A percentile compares a stretch with the other conserved stretches of the same genome.
phyloP scores from a whole-genome alignment of 495 filamentous ascomycete genomes.

The Talaromyces ruber region DNA sequence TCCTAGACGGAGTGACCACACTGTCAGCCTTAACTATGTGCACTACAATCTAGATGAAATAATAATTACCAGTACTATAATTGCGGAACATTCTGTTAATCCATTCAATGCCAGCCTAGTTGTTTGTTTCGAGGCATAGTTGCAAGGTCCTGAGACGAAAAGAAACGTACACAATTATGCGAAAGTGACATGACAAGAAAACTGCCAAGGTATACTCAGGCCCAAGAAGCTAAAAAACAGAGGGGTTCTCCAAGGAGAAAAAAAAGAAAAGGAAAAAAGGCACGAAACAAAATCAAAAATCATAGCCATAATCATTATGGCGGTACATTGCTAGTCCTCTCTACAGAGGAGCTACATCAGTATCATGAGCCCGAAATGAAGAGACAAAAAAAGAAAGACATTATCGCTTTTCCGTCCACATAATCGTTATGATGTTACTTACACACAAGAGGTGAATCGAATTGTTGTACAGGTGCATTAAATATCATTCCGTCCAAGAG shows the following conservation, averaged over 20 bases:
- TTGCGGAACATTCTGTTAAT: background rate
- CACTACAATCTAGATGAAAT: background rate
- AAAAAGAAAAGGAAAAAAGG: background rate
- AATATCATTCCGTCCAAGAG: background rate
- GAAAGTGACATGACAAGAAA: background rate
- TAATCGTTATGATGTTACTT: background rate
- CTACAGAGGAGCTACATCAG: background rate
- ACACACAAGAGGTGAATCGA: conserved; percentile 4
- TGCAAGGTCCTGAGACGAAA: background rate
- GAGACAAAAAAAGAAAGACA: background rate
- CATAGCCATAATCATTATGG: background rate
- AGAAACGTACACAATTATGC: background rate
- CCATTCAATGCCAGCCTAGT: conserved; percentile 1
- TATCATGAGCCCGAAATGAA: background rate
- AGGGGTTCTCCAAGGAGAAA: background rate
- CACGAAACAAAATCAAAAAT: background rate
- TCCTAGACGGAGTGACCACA: background rate
- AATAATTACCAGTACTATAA: background rate
- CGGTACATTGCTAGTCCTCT: background rate
- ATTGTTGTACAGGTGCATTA: conserved; percentile 7
- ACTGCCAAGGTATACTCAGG: background rate
- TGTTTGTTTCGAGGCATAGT: background rate
- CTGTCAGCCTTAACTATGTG: background rate
- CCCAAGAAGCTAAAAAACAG: background rate
- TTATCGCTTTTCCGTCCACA: background rate